Evolutionary conservation across 352 stramenopile genomes (phyloP).

Genomic region (Peronospora destructor): DNA sequence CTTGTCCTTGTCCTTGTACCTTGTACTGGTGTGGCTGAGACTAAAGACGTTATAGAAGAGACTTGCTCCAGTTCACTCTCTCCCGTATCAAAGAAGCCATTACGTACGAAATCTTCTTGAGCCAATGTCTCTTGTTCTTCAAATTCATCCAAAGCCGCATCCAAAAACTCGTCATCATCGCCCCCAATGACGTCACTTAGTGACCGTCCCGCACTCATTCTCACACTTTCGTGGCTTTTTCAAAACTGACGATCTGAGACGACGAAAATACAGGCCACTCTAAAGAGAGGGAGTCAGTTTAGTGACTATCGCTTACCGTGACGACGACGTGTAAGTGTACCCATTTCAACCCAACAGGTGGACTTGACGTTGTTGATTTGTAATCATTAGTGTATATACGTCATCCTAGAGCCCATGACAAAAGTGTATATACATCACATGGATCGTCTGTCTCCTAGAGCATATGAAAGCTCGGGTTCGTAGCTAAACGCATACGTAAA

Average conservation of each 20-base stretch:
- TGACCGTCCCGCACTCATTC: slow-evolving; percentile 18
- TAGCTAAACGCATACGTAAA: slow-evolving; percentile 30
- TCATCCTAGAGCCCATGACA: no score
- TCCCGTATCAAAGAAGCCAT: slow-evolving; percentile 13
- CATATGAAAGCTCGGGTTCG: slow-evolving; percentile 29
- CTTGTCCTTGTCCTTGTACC: not conserved
- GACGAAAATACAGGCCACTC: not conserved
- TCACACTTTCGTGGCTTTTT: not conserved
- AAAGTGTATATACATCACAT: not conserved
- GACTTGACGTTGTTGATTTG: not conserved
- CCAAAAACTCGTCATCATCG: slow-evolving; percentile 27
- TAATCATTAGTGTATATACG: not conserved
- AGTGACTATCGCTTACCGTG: not conserved
- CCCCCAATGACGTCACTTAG: slow-evolving; percentile 12
- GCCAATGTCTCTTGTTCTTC: slow-evolving; percentile 30
- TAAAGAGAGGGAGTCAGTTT: not conserved
- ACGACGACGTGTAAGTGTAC: not conserved
- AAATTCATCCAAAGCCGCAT: slow-evolving; percentile 29
- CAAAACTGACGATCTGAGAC: slow-evolving; percentile 3
- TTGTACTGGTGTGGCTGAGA: not conserved
- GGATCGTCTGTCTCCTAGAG: not conserved
- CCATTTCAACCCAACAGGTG: not conserved
- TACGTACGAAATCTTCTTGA: slow-evolving; percentile 16
- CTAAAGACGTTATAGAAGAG: not conserved
- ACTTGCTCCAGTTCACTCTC: not conserved